phyloP scores from a whole-genome alignment of 176 grass and related monocot species.

The Thalia dealbata region DNA sequence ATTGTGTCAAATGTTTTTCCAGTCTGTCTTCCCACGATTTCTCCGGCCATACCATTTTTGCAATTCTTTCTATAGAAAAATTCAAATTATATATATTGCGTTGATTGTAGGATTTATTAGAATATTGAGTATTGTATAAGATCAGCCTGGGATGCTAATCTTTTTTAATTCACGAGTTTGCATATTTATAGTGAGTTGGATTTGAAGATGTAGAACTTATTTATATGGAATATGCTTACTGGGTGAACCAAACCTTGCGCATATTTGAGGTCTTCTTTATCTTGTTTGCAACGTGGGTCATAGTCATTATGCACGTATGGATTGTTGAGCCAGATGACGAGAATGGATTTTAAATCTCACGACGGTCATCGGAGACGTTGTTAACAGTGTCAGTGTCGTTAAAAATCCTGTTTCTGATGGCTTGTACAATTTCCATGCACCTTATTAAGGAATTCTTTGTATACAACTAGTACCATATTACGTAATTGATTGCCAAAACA shows the following conservation, averaged over 20 bases:
- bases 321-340: background rate
- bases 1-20: too few species aligned
- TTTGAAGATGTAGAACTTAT: background rate
- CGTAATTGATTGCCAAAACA: background rate
- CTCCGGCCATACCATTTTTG: too few species aligned
- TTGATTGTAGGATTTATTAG: too few species aligned
- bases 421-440: background rate
- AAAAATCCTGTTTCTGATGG: background rate
- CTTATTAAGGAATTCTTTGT: background rate
- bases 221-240: background rate
- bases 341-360: slow-evolving; percentile 4
- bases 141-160: background rate
- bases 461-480: background rate
- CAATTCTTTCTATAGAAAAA: too few species aligned
- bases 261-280: background rate
- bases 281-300: too few species aligned
- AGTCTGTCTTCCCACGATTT: too few species aligned
- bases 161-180: background rate
- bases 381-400: background rate
- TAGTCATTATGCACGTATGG: background rate
- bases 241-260: background rate
- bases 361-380: slow-evolving; percentile 11
- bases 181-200: background rate
- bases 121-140: background rate
- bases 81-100: too few species aligned